Percentiles rank a stretch among this genome's conserved stretches.
Evolutionary conservation across 345 rosid genomes (phyloP).

Genomic region (Odontarrhena argentea): DNA sequence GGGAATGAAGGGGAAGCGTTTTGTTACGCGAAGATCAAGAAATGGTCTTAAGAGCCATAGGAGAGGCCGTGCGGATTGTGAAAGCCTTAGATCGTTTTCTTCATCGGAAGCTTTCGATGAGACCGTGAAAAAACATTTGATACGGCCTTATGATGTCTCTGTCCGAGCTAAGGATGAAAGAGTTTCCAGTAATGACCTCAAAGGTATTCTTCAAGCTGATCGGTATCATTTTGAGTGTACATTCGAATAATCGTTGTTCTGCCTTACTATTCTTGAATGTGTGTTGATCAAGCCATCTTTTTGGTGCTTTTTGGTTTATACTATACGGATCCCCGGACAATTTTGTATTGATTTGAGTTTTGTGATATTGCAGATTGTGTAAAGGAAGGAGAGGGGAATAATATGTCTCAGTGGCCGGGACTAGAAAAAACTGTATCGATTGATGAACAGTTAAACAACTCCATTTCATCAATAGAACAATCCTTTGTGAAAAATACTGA

Average conservation of each 20-base stretch:
- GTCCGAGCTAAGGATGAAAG: constrained; percentile 37
- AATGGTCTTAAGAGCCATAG: constrained; percentile 47
- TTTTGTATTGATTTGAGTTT: not conserved
- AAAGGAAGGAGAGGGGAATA: constrained; percentile 33
- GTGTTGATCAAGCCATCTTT: not conserved
- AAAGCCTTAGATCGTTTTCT: constrained; percentile 42
- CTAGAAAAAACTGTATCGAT: constrained; percentile 23
- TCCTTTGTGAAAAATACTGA: constrained; percentile 32
- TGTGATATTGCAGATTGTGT: constrained; percentile 32
- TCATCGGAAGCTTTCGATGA: constrained; percentile 43
- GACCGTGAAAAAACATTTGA: constrained; percentile 26
- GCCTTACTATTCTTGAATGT: not conserved
- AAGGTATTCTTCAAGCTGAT: constrained; percentile 28
- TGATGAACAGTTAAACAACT: constrained; percentile 40
- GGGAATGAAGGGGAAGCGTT: constrained; percentile 40
- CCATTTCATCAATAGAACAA: constrained; percentile 24
- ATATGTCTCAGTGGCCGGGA: constrained; percentile 38
- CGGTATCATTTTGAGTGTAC: not conserved
- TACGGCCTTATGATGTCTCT: constrained; percentile 43
- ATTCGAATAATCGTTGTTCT: not conserved
- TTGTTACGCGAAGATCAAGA: constrained; percentile 41
- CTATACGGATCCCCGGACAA: not conserved
- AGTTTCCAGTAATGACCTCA: constrained; percentile 12
- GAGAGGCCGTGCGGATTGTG: constrained; percentile 36
- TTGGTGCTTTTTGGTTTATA: not conserved